Conservation (phyloP, 140 eudicot species). For the Stevia rebaudiana region DNA sequence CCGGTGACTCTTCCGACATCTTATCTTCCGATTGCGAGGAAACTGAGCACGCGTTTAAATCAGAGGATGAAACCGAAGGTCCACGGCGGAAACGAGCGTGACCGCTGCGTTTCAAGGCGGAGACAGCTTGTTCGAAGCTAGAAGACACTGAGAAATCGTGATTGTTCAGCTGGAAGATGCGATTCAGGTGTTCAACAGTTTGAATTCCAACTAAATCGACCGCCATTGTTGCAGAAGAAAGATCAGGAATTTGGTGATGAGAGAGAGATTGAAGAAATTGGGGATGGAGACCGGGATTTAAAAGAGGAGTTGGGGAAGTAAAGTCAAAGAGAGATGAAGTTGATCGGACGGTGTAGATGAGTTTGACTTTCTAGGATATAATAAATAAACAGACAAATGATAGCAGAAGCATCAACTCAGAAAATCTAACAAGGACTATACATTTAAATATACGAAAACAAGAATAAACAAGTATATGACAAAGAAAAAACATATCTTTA, state of each 20-base stretch:
- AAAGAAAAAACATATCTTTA: not conserved
- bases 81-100: slow-evolving; percentile 38
- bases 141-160: slow-evolving; percentile 28
- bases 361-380: slow-evolving; percentile 30
- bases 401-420: slow-evolving; percentile 22
- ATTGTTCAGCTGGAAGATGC: slow-evolving; percentile 32
- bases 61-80: slow-evolving; percentile 19
- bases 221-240: slow-evolving; percentile 22
- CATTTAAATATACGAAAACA: not conserved
- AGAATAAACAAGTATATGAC: slow-evolving; percentile 6
- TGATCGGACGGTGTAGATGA: slow-evolving; percentile 27
- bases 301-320: not conserved
- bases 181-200: slow-evolving; percentile 25
- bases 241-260: not conserved
- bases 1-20: not conserved
- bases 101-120: slow-evolving; percentile 35
- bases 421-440: slow-evolving; percentile 33
- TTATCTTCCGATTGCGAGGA: slow-evolving; percentile 13
- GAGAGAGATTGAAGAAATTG: not conserved
- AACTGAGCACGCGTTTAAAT: slow-evolving; percentile 20
- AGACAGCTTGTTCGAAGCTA: slow-evolving; percentile 28
- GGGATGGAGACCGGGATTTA: slow-evolving; percentile 30
- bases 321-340: slow-evolving; percentile 25
- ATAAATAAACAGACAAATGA: slow-evolving; percentile 25
- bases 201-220: slow-evolving; percentile 39